These are phyloP conservation scores for Monosporozyma aerobia DNA, from an alignment of 805 yeast genomes.

Conservation along the genomic window DNA sequence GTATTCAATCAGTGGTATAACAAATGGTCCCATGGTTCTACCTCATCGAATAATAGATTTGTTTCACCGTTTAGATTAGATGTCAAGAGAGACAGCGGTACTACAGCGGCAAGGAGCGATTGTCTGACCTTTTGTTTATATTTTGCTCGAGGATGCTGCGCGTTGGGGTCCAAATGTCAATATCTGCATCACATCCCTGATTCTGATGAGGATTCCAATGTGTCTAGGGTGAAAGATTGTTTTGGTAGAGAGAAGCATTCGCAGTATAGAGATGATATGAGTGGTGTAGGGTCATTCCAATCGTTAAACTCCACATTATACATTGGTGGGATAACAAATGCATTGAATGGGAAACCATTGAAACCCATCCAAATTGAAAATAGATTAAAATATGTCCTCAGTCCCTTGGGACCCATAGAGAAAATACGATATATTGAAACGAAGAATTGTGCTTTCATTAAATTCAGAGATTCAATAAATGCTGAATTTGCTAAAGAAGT, in stretches of 20 bases:
- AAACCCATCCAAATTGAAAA: slow-evolving; percentile 31
- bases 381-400: slow-evolving; percentile 38
- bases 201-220: slow-evolving; percentile 45
- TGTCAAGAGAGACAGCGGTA: slow-evolving; percentile 59
- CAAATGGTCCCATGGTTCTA: slow-evolving; percentile 60
- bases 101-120: slow-evolving; percentile 55
- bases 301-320: slow-evolving; percentile 65
- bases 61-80: slow-evolving; percentile 54
- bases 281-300: slow-evolving; percentile 80
- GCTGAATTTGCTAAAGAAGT: slow-evolving; percentile 97
- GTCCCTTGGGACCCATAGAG: slow-evolving; percentile 69
- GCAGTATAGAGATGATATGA: slow-evolving; percentile 84
- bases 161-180: slow-evolving; percentile 64
- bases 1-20: slow-evolving; percentile 82
- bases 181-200: slow-evolving; percentile 72
- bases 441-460: slow-evolving; percentile 71
- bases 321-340: slow-evolving; percentile 48
- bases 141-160: slow-evolving; percentile 85
- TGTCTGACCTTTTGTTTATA: slow-evolving; percentile 55
- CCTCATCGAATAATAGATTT: slow-evolving; percentile 25
- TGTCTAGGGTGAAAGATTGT: slow-evolving; percentile 60
- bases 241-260: slow-evolving; percentile 85
- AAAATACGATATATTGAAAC: slow-evolving; percentile 50
- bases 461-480: slow-evolving; percentile 53
- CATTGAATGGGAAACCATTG: slow-evolving; percentile 34